Evolutionary conservation across 2,329 filamentous ascomycete species (phyloP).

Genomic region (Cadophora gregata): DNA sequence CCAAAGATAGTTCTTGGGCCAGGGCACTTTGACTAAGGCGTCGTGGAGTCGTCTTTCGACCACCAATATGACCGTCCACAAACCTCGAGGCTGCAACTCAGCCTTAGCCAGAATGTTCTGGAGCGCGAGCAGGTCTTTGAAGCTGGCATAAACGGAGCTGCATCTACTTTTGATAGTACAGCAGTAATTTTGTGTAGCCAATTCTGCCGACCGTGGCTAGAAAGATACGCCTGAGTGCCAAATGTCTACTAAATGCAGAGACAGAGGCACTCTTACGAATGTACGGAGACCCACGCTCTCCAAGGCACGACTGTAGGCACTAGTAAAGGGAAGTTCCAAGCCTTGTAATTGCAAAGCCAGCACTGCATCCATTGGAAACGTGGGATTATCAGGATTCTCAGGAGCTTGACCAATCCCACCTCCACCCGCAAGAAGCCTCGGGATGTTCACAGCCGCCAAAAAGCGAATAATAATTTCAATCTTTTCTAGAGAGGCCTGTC

Average conservation of each 20-base stretch:
- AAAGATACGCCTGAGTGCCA: background rate
- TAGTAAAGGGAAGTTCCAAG: background rate
- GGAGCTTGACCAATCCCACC: background rate
- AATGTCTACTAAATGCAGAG: background rate
- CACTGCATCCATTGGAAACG: background rate
- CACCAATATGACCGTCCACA: constrained; percentile 2
- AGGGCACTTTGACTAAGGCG: background rate
- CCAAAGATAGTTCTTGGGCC: background rate
- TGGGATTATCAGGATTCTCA: background rate
- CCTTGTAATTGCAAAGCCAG: background rate
- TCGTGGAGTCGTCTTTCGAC: background rate
- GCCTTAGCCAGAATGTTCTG: background rate
- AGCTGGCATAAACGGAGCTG: background rate
- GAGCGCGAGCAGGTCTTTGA: background rate
- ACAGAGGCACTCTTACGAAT: background rate
- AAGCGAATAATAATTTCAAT: background rate
- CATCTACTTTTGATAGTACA: background rate
- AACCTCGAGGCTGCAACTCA: constrained; percentile 9
- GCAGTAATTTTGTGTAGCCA: background rate
- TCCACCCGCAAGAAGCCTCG: background rate
- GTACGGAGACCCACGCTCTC: background rate
- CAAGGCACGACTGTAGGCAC: background rate
- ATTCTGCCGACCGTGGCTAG: background rate
- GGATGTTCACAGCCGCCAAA: background rate
- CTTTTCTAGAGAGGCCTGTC: background rate